phyloP scores from a whole-genome alignment of 805 yeast genomes.

The Candida andamanensis region DNA sequence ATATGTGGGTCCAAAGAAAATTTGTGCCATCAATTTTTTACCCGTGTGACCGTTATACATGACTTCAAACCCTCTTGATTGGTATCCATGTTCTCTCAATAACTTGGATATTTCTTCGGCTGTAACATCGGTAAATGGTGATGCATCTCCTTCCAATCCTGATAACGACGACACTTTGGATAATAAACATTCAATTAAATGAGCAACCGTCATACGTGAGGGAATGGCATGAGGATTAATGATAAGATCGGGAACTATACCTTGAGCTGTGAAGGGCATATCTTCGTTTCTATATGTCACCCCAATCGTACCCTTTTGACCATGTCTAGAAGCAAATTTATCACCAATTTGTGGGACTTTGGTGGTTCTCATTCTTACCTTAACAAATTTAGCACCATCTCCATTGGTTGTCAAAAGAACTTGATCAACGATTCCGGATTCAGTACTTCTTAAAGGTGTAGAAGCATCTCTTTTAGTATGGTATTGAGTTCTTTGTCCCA shows the following conservation, averaged over 20 bases:
- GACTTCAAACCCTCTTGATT: slow-evolving; percentile 96
- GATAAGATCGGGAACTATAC: slow-evolving; percentile 94
- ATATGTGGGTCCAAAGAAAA: slow-evolving; percentile 99
- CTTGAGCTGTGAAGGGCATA: slow-evolving; percentile 96
- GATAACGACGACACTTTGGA: slow-evolving; percentile 92
- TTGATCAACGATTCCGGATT: slow-evolving; percentile 97
- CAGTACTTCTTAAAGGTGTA: slow-evolving; percentile 93
- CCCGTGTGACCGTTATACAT: slow-evolving; percentile 99
- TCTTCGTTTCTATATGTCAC: slow-evolving; percentile 97
- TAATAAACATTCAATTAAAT: slow-evolving; percentile 94
- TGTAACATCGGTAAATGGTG: slow-evolving; percentile 97
- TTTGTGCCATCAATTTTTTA: slow-evolving; percentile 94
- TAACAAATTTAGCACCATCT: slow-evolving; percentile 95
- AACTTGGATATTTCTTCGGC: slow-evolving; percentile 94
- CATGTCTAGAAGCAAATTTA: slow-evolving; percentile 98
- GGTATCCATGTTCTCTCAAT: slow-evolving; percentile 93
- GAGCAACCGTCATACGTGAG: slow-evolving; percentile 99
- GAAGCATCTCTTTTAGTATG: slow-evolving; percentile 99
- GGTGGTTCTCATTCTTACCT: slow-evolving; percentile 98
- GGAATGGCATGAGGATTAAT: slow-evolving; percentile 99
- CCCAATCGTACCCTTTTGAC: slow-evolving; percentile 99
- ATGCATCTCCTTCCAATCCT: slow-evolving; percentile 98
- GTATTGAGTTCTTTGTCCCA: slow-evolving; percentile 97
- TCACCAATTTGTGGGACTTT: slow-evolving; percentile 99
- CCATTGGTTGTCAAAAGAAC: slow-evolving; percentile 95